Evolutionary conservation across 2,329 filamentous ascomycete species (phyloP).

Genomic region (Zalaria sp.): DNA sequence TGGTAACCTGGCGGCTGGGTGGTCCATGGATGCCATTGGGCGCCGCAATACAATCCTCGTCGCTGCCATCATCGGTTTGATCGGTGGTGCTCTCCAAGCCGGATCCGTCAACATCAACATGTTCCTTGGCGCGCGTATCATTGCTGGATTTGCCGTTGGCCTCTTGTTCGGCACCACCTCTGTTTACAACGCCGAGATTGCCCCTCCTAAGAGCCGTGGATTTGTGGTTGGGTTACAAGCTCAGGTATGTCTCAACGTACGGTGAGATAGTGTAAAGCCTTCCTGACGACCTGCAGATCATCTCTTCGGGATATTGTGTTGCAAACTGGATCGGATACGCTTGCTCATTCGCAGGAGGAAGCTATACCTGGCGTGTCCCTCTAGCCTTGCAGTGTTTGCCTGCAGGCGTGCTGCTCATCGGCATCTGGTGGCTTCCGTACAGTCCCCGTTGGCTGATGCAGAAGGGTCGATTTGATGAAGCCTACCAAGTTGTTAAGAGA

Average conservation of each 20-base stretch:
- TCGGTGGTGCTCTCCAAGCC: too few species aligned
- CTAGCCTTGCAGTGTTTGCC: constrained; percentile 35
- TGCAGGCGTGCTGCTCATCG: constrained; percentile 23
- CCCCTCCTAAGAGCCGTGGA: constrained; percentile 17
- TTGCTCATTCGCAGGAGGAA: constrained; percentile 12
- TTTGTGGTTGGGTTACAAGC: constrained; percentile 5
- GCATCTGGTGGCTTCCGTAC: constrained; percentile 52
- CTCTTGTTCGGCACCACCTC: constrained; percentile 16
- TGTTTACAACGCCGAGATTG: constrained; percentile 20
- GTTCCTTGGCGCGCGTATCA: constrained; percentile 17
- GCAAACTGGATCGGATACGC: constrained; percentile 26
- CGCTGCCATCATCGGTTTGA: too few species aligned
- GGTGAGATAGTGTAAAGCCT: constrained; percentile 8
- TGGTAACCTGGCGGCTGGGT: too few species aligned
- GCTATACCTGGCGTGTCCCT: constrained; percentile 34
- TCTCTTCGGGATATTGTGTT: constrained; percentile 20
- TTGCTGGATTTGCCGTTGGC: constrained; percentile 15
- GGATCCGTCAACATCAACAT: constrained; percentile 5
- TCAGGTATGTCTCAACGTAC: constrained; percentile 20
- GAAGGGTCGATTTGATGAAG: constrained; percentile 49
- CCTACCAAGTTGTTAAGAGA: constrained; percentile 12
- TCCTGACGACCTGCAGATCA: too few species aligned
- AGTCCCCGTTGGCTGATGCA: constrained; percentile 51
- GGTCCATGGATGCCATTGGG: too few species aligned
- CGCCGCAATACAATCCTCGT: too few species aligned